Evolutionary conservation across 176 grass and related monocot species (phyloP), one percentile per base, ranked within the genome.

Genomic region (Triticum timopheevii): DNA sequence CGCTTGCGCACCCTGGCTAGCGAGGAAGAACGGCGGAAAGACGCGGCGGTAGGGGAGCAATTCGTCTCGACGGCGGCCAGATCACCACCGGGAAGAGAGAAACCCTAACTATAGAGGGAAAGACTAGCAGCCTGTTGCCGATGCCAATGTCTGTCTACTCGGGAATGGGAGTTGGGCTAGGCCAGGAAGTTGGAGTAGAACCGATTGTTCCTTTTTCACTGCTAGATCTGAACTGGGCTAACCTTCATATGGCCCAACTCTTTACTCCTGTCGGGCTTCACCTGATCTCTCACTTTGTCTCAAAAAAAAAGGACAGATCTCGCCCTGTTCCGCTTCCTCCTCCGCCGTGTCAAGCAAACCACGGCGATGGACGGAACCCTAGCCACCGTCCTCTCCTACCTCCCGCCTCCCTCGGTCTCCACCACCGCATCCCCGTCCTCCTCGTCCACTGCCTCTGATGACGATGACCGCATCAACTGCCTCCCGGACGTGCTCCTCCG

Each of bases 401-500:
- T 91, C 76, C 85, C 85, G 4, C 61, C 69, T 16, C 28, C 81
- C 16, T 49, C 36, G 28, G 23, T 84, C 20, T 80, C 81, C 12
- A 66, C 61, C 49, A 23, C n/a, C 28, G 22, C n/a, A 30, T 40
- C 15, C 69, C 69, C 69, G 31, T 79, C 73, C 38, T 44, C 15
- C 19, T 45, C 44, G 19, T 5, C 69, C 20, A 35, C 27, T 0
- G 6, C 22, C 39, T 71, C 69, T 4, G 20, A 77, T 19, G 44
- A 31, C 7, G 82, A 59, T 31, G 86, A 86, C 44, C 78, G 64
- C 83, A 68, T 89, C 82, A 27, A 87, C 28, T 12, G 64, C 42
- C 90, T 92, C 25, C 79, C 79, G 40, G 58, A 89, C 56, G 24
- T 25, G 69, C 45, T 89, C 86, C 86, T 89, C 56, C 58, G 77